Percentiles rank a stretch among this genome's conserved stretches.
Evolutionary conservation across 2,329 filamentous ascomycete genomes (phyloP).

Genomic region (Fusarium abutilonis): DNA sequence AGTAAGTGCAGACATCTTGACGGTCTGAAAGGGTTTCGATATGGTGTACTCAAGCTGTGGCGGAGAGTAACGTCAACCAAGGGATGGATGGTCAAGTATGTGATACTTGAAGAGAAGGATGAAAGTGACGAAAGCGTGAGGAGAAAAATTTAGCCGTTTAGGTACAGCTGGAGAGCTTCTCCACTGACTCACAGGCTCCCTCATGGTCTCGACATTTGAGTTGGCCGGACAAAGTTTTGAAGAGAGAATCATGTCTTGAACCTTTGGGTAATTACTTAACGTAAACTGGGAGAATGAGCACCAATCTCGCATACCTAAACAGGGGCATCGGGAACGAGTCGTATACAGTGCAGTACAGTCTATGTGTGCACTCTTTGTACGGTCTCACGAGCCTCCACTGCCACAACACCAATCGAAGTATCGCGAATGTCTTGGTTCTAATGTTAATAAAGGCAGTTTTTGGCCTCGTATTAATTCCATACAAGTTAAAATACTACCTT

Average conservation of each 20-base stretch:
- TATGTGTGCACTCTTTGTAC: background rate
- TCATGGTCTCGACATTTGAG: constrained; percentile 10
- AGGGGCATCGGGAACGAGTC: constrained; percentile 18
- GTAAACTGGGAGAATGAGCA: constrained; percentile 1
- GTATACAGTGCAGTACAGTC: constrained; percentile 16
- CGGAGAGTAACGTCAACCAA: background rate
- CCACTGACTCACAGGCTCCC: constrained; percentile 35
- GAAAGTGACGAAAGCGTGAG: constrained; percentile 34
- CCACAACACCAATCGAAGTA: background rate
- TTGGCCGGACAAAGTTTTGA: constrained; percentile 1
- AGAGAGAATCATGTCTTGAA: constrained; percentile 9
- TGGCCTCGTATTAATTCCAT: background rate
- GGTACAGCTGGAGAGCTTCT: constrained; percentile 31
- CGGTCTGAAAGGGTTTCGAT: background rate
- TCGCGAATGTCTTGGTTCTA: background rate
- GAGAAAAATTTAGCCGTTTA: constrained; percentile 41
- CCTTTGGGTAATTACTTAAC: constrained; percentile 3
- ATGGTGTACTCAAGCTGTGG: background rate
- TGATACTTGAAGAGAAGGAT: constrained; percentile 12
- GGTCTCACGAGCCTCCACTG: constrained; percentile 9
- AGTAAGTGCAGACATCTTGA: constrained; percentile 33
- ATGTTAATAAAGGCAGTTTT: background rate
- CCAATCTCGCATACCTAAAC: constrained; percentile 13
- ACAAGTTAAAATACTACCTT: too few species aligned
- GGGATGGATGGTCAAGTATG: background rate